Evolutionary conservation across 768 basidiomycete species (phyloP).

Genomic region (Boletus vinaceobasis): DNA sequence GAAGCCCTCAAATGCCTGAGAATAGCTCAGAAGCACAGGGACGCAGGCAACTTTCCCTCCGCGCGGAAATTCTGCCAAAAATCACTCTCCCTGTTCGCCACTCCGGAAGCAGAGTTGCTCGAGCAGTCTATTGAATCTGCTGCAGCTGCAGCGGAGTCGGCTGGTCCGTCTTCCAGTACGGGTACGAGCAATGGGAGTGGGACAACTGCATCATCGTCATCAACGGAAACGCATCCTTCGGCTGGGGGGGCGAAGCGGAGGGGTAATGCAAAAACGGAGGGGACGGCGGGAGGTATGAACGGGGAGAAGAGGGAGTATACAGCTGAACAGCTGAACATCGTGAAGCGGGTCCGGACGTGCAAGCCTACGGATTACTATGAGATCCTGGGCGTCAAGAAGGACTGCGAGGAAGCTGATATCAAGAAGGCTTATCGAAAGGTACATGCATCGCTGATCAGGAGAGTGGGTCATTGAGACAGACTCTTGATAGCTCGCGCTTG

Average conservation of each 20-base stretch:
- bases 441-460: conserved; percentile 21
- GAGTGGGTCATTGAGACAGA: conserved; percentile 5
- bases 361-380: conserved; percentile 92
- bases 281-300: conserved; percentile 60
- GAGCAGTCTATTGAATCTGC: conserved; percentile 64
- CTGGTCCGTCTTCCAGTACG: conserved; percentile 39
- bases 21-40: conserved; percentile 74
- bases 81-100: conserved; percentile 77
- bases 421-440: conserved; percentile 98
- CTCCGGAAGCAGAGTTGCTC: conserved; percentile 67
- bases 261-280: conserved; percentile 37
- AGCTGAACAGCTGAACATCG: conserved; percentile 74
- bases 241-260: conserved; percentile 70
- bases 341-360: conserved; percentile 82
- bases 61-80: conserved; percentile 91
- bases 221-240: conserved; percentile 69
- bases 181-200: conserved; percentile 33
- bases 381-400: conserved; percentile 75
- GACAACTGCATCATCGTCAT: conserved; percentile 42
- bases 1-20: conserved; percentile 79
- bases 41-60: conserved; percentile 65
- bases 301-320: conserved; percentile 85
- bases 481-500: conserved; percentile 68
- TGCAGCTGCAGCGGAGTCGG: conserved; percentile 34
- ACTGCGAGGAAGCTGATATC: conserved; percentile 79